Percentiles rank a stretch among this genome's conserved stretches.
Conservation (phyloP, 805 yeast genomes). For the Saccharomyces mikatae region DNA sequence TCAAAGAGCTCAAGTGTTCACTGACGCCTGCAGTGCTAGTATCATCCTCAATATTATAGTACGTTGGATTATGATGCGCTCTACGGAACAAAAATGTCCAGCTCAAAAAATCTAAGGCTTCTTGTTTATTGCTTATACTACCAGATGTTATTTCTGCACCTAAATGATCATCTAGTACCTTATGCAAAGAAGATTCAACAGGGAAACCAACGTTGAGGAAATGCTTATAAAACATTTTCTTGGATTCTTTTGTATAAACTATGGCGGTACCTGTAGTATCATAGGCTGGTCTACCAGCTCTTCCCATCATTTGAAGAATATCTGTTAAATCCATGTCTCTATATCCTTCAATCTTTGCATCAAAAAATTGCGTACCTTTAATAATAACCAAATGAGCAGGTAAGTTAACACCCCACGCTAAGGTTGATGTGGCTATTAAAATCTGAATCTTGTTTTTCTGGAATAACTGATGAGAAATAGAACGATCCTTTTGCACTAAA, state of each 20-base stretch:
- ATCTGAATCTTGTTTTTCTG: slow-evolving; percentile 78
- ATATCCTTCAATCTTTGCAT: slow-evolving; percentile 88
- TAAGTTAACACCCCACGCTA: slow-evolving; percentile 98
- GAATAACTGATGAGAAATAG: slow-evolving; percentile 80
- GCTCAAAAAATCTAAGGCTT: slow-evolving; percentile 92
- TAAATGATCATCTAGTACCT: slow-evolving; percentile 78
- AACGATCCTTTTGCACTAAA: slow-evolving; percentile 80
- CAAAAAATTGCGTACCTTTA: slow-evolving; percentile 94
- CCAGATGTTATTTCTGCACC: slow-evolving; percentile 96
- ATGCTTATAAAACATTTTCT: slow-evolving; percentile 78
- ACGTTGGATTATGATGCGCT: slow-evolving; percentile 88
- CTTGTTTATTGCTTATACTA: slow-evolving; percentile 83
- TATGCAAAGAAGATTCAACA: slow-evolving; percentile 76
- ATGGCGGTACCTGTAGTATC: slow-evolving; percentile 92
- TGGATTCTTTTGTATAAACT: slow-evolving; percentile 73
- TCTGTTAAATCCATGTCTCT: slow-evolving; percentile 91
- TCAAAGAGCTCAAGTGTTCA: slow-evolving; percentile 49
- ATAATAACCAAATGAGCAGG: slow-evolving; percentile 98
- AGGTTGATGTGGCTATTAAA: slow-evolving; percentile 88
- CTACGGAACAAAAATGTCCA: slow-evolving; percentile 90
- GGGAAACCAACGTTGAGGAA: slow-evolving; percentile 91
- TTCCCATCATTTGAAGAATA: slow-evolving; percentile 94
- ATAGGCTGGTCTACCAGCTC: slow-evolving; percentile 98
- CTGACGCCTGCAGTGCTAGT: slow-evolving; percentile 47
- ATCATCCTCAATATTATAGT: slow-evolving; percentile 78